phyloP scores from a whole-genome alignment of 169 alveolate species.

The Plasmodium gallinaceum region DNA sequence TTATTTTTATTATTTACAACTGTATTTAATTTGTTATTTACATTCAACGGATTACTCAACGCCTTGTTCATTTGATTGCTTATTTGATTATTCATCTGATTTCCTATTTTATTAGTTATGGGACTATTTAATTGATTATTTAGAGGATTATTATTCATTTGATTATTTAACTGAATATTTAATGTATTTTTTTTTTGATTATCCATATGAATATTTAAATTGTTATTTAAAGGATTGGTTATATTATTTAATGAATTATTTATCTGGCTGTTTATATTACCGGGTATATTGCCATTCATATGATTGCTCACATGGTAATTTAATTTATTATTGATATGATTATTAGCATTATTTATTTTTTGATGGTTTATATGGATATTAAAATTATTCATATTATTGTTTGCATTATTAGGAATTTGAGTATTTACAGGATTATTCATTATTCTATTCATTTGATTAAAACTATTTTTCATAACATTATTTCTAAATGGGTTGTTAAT shows the following conservation, averaged over 20 bases:
- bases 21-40: background rate
- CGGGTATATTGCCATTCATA: constrained; percentile 1
- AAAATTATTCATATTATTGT: constrained; percentile 26
- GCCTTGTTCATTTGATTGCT: no score
- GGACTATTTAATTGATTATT: background rate
- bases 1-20: background rate
- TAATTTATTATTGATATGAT: constrained; percentile 6
- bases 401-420: background rate
- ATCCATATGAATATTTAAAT: background rate
- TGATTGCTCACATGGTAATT: constrained; percentile 15
- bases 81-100: constrained; percentile 14
- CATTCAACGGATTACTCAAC: background rate
- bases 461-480: constrained; percentile 34
- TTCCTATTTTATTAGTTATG: constrained; percentile 1
- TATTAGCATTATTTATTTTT: constrained; percentile 15
- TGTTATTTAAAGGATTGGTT: background rate
- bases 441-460: constrained; percentile 43
- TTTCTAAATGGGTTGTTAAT: constrained; percentile 15
- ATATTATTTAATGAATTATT: background rate
- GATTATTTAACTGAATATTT: background rate
- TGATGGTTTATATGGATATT: constrained; percentile 27
- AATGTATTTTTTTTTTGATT: background rate
- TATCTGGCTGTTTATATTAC: background rate
- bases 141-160: background rate
- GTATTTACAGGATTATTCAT: constrained; percentile 14